These are phyloP conservation scores for Podaxis pistillaris DNA, from an alignment of 768 basidiomycete species.

Conservation along the genomic window DNA sequence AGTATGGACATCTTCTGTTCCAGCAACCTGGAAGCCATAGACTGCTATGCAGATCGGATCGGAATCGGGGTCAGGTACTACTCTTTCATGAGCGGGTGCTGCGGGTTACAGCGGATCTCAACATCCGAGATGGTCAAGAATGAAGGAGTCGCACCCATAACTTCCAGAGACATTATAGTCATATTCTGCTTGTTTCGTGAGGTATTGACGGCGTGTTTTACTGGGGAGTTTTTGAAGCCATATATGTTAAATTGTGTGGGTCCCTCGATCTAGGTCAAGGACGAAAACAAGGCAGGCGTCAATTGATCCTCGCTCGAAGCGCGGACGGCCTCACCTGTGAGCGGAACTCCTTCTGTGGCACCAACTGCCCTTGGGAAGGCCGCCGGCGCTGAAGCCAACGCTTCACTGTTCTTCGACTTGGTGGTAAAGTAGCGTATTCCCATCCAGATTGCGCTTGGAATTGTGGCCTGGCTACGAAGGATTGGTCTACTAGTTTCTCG, in stretches of 20 bases:
- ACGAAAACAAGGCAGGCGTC: not conserved
- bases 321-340: constrained; percentile 49
- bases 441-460: constrained; percentile 51
- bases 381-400: constrained; percentile 36
- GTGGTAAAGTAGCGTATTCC: constrained; percentile 79
- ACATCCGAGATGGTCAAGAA: not conserved
- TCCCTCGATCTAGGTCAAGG: constrained; percentile 50
- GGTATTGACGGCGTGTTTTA: constrained; percentile 15
- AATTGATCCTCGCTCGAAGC: not conserved
- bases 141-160: constrained; percentile 61
- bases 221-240: constrained; percentile 61
- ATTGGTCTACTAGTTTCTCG: not conserved
- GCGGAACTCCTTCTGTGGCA: constrained; percentile 22
- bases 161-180: constrained; percentile 79
- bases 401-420: constrained; percentile 58
- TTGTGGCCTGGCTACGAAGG: not conserved
- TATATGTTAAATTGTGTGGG: constrained; percentile 74
- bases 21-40: constrained; percentile 64
- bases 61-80: constrained; percentile 62
- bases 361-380: constrained; percentile 16
- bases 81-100: constrained; percentile 61
- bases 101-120: not conserved
- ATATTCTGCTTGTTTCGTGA: constrained; percentile 68
- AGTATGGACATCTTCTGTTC: constrained; percentile 33
- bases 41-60: constrained; percentile 71